These are phyloP conservation scores for Kalaharituber pfeilii DNA, from an alignment of 2,329 filamentous ascomycete genomes.

Conservation along the genomic window DNA sequence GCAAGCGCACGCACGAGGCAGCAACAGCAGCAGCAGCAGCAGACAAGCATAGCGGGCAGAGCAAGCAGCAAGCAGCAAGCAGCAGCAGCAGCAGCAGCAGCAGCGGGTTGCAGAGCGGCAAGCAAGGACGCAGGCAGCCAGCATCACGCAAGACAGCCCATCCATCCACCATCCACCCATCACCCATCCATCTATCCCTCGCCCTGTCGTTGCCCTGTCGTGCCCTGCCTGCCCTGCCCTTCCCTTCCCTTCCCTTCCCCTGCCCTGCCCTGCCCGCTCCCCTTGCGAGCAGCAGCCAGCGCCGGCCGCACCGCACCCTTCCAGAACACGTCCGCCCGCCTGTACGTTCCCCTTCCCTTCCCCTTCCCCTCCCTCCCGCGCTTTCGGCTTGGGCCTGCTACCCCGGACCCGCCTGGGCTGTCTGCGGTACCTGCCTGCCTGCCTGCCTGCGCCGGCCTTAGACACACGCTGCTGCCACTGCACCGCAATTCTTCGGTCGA, in stretches of 20 bases:
- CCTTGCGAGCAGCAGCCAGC: neutral
- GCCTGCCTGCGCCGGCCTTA: no score
- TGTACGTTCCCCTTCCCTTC: neutral
- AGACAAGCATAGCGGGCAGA: neutral
- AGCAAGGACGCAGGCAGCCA: neutral
- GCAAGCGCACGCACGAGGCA: no score
- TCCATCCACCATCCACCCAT: no score
- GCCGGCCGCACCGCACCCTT: neutral
- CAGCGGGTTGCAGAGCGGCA: neutral
- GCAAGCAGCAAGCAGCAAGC: neutral
- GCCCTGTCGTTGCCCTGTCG: neutral
- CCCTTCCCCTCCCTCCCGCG: neutral
- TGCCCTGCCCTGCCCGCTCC: neutral
- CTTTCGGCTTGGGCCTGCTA: no score
- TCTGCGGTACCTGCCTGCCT: no score
- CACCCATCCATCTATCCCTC: no score
- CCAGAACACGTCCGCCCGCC: neutral
- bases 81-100: conserved; percentile 7
- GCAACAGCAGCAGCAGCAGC: neutral
- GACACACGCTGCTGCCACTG: no score
- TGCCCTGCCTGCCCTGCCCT: neutral
- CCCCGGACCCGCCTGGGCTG: no score
- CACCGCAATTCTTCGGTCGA: no score
- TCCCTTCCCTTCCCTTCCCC: neutral
- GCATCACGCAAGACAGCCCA: neutral